These are phyloP conservation scores for Suillus clintonianus DNA, from an alignment of 768 basidiomycete species.

Conservation along the genomic window DNA sequence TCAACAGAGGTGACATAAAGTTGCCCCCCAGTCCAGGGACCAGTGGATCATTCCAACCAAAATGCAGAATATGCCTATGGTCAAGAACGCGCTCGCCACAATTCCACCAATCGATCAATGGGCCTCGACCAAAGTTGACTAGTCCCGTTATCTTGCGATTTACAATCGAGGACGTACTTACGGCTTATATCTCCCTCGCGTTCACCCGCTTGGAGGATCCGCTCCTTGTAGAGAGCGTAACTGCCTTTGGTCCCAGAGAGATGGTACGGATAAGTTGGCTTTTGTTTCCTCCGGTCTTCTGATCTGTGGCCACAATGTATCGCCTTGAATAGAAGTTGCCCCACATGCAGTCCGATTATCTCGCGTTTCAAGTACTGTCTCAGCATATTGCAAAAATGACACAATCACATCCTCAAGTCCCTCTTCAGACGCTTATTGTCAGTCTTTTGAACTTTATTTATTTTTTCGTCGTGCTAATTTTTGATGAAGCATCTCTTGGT, in stretches of 20 bases:
- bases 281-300: background rate
- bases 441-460: conserved; percentile 10
- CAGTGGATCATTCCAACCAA: conserved; percentile 5
- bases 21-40: background rate
- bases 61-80: conserved; percentile 58
- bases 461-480: background rate
- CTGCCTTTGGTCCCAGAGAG: conserved; percentile 77
- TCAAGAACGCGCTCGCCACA: conserved; percentile 30
- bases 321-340: conserved; percentile 52
- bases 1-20: conserved; percentile 43
- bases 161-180: conserved; percentile 64
- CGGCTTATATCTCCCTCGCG: conserved; percentile 59
- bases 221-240: conserved; percentile 61
- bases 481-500: conserved; percentile 47
- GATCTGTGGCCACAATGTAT: conserved; percentile 2
- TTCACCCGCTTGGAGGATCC: conserved; percentile 35
- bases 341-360: conserved; percentile 68
- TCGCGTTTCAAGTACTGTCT: conserved; percentile 63
- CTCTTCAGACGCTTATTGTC: conserved; percentile 57
- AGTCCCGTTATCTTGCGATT: conserved; percentile 52
- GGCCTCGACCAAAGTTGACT: conserved; percentile 11
- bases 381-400: conserved; percentile 67
- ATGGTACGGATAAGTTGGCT: conserved; percentile 41
- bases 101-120: conserved; percentile 10
- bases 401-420: conserved; percentile 51